Conservation (phyloP, 148 eudicot genomes). For the Cornus controversa region DNA sequence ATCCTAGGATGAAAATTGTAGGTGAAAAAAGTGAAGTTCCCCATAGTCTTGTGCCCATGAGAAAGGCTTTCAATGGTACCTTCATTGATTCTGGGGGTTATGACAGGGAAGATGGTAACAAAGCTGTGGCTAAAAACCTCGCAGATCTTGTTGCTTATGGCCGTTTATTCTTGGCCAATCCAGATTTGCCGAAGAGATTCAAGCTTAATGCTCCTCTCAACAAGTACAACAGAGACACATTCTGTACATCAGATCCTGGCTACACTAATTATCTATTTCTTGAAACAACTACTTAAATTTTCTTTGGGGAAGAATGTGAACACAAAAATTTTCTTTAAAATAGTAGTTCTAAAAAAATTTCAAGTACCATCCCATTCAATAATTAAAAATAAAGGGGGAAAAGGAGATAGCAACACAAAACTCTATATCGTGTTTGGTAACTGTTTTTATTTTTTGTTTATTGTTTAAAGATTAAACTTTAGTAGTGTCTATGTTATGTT, state of each 20-base stretch:
- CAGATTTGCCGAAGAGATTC: conserved; percentile 45
- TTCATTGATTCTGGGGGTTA: conserved; percentile 50
- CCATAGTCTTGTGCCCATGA: conserved; percentile 30
- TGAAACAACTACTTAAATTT: conserved; percentile 18
- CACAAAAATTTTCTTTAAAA: background rate
- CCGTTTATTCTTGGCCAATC: conserved; percentile 45
- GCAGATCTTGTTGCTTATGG: conserved; percentile 50
- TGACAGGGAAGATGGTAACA: conserved; percentile 36
- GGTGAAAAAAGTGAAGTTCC: conserved; percentile 16
- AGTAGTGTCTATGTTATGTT: too few relatives aligned
- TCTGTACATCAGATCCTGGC: conserved; percentile 47
- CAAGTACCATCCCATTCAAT: too few relatives aligned
- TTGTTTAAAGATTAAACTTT: too few relatives aligned
- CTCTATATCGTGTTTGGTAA: too few relatives aligned
- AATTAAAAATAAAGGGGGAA: too few relatives aligned
- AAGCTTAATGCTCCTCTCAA: conserved; percentile 43
- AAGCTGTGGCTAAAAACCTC: conserved; percentile 23
- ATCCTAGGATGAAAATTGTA: conserved; percentile 37
- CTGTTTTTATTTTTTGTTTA: too few relatives aligned
- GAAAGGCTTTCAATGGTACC: conserved; percentile 41
- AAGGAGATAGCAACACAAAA: too few relatives aligned
- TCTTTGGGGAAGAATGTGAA: background rate
- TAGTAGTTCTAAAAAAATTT: too few relatives aligned
- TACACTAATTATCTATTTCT: conserved; percentile 58
- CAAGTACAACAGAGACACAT: conserved; percentile 44